A percentile compares a stretch with the other conserved stretches of the same genome.
Evolutionary conservation across 148 eudicot genomes (phyloP).

Genomic region (Polygonum maritimum): DNA sequence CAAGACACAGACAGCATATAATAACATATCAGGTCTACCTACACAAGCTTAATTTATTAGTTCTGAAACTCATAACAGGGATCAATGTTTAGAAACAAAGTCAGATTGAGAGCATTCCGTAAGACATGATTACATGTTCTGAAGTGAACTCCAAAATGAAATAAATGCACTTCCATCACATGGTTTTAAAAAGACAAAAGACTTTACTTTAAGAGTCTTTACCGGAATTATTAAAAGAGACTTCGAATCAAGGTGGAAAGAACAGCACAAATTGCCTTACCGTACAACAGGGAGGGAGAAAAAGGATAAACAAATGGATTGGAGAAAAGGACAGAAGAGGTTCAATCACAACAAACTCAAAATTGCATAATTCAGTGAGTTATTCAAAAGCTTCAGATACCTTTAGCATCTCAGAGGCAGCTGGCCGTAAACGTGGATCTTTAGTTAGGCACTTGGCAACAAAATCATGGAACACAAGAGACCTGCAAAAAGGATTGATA

Average conservation of each 20-base stretch:
- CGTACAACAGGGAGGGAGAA: not conserved
- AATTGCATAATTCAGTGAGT: conserved; percentile 5
- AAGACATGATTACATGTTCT: not conserved
- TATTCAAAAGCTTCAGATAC: conserved; percentile 23
- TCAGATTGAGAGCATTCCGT: not conserved
- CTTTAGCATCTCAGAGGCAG: conserved; percentile 91
- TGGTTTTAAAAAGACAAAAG: not conserved
- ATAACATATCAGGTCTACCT: not conserved
- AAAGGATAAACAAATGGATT: not conserved
- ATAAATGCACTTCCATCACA: not conserved
- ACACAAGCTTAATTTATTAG: not conserved
- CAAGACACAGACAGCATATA: not conserved
- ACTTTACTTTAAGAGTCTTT: not conserved
- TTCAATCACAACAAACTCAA: not conserved
- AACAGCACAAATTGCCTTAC: not conserved
- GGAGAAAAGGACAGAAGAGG: not conserved
- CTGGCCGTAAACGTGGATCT: conserved; percentile 87
- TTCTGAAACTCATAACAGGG: not conserved
- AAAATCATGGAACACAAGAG: conserved; percentile 94
- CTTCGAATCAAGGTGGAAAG: not conserved
- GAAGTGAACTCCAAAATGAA: not conserved
- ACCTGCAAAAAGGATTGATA: conserved; percentile 35
- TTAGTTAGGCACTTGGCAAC: conserved; percentile 95
- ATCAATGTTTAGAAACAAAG: not conserved
- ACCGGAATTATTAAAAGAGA: not conserved